A percentile compares a stretch with the other conserved stretches of the same genome.
These are phyloP conservation scores for Sinapis alba DNA, from an alignment of 441 rosid species.

Conservation along the genomic window DNA sequence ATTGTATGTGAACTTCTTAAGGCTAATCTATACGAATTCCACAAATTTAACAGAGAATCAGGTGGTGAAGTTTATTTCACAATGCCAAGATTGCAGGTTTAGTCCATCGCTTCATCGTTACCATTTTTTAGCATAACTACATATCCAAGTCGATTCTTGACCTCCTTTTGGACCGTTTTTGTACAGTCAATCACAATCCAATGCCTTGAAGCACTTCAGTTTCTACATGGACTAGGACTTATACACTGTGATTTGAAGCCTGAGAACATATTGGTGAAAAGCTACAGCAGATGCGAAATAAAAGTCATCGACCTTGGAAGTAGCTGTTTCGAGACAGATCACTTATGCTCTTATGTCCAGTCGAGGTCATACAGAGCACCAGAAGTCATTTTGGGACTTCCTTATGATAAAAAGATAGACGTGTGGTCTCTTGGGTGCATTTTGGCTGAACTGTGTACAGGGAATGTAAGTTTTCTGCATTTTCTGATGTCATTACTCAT, in stretches of 20 bases:
- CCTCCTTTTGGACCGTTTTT: constrained; percentile 31
- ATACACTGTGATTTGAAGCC: constrained; percentile 98
- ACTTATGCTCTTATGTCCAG: constrained; percentile 96
- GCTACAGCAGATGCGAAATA: constrained; percentile 97
- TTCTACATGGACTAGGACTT: constrained; percentile 92
- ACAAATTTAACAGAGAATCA: constrained; percentile 96
- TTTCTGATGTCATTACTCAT: background rate
- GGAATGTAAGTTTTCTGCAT: constrained; percentile 72
- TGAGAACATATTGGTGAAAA: constrained; percentile 93
- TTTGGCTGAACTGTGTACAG: constrained; percentile 97
- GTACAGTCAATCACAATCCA: constrained; percentile 94
- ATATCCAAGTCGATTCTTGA: constrained; percentile 28
- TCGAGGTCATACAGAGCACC: constrained; percentile 99
- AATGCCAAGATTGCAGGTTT: constrained; percentile 99
- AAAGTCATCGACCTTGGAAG: constrained; percentile 99
- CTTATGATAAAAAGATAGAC: constrained; percentile 94
- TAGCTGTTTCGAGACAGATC: constrained; percentile 99
- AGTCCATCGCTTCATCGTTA: constrained; percentile 31
- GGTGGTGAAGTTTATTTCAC: constrained; percentile 99
- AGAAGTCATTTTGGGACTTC: constrained; percentile 91
- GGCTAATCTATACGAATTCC: constrained; percentile 96
- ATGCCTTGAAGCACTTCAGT: constrained; percentile 94
- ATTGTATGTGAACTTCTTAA: constrained; percentile 98
- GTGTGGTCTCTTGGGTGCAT: constrained; percentile 99
- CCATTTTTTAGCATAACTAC: constrained; percentile 5